Percentiles rank a stretch among this genome's conserved stretches.
phyloP scores from a whole-genome alignment of 148 eudicot species.

The Drosera capensis region DNA sequence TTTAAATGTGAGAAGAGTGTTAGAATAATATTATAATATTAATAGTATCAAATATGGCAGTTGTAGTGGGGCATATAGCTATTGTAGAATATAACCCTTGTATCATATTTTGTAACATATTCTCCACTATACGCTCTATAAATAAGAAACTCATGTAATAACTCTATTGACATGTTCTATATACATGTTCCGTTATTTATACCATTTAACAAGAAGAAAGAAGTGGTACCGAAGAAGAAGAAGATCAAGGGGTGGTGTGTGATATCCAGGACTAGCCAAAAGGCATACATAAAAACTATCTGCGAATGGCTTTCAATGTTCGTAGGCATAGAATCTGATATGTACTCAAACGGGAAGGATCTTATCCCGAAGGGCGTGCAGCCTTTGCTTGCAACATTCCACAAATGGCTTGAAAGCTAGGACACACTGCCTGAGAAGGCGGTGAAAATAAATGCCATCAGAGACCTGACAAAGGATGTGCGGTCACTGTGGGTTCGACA shows the following conservation, averaged over 20 bases:
- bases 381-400: conserved; percentile 18
- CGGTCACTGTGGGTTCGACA: conserved; percentile 29
- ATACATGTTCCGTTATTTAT: too few species aligned
- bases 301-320: conserved; percentile 32
- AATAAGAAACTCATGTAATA: too few species aligned
- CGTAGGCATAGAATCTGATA: conserved; percentile 11
- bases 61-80: too few species aligned
- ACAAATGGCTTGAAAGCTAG: conserved; percentile 24
- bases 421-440: conserved; percentile 26
- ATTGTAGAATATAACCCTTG: too few species aligned
- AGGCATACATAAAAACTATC: conserved; percentile 25
- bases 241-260: conserved; percentile 15
- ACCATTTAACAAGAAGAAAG: too few species aligned
- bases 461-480: conserved; percentile 21
- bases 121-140: too few species aligned
- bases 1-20: too few species aligned
- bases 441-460: conserved; percentile 28
- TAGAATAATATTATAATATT: too few species aligned
- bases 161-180: too few species aligned
- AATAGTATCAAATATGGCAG: too few species aligned
- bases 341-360: neutral
- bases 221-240: conserved; percentile 4
- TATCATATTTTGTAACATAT: too few species aligned
- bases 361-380: conserved; percentile 8
- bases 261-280: conserved; percentile 26